A percentile compares a stretch with the other conserved stretches of the same genome.
These are phyloP conservation scores for Trypanosoma conorhini DNA, from an alignment of 208 protist genomes.

Conservation along the genomic window DNA sequence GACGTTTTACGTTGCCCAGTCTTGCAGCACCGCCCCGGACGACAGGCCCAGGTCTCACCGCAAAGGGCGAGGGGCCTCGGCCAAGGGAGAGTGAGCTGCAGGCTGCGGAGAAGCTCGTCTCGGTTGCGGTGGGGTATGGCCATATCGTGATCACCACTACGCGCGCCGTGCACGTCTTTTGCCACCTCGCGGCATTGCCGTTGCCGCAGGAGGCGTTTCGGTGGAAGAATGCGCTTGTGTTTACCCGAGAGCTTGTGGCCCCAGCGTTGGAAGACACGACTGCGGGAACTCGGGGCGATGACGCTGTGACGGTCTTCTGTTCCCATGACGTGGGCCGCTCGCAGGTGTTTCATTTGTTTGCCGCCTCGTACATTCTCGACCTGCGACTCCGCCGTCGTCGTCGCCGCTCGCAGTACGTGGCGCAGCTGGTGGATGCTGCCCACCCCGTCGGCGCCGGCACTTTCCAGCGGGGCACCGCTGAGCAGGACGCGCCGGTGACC, in stretches of 20 bases:
- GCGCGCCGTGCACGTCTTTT: slow-evolving; percentile 36
- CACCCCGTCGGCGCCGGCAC: neutral
- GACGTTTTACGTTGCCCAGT: neutral
- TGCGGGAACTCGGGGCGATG: neutral
- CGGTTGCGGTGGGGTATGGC: slow-evolving; percentile 36
- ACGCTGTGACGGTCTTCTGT: neutral
- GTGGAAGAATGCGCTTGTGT: slow-evolving; percentile 30
- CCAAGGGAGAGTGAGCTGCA: neutral
- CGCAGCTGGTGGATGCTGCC: slow-evolving; percentile 17
- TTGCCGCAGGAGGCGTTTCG: slow-evolving; percentile 23
- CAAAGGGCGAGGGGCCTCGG: neutral
- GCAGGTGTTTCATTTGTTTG: slow-evolving; percentile 23
- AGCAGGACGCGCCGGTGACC: neutral
- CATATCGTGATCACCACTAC: slow-evolving; percentile 41
- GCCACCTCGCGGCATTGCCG: slow-evolving; percentile 38
- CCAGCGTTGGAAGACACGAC: neutral
- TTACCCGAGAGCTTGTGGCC: slow-evolving; percentile 3
- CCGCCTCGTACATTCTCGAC: slow-evolving; percentile 7
- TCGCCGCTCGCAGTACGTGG: slow-evolving; percentile 13
- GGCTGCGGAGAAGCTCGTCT: slow-evolving; percentile 19
- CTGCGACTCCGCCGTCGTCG: slow-evolving; percentile 4
- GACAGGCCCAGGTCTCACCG: neutral
- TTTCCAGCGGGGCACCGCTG: neutral
- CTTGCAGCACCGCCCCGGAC: neutral
- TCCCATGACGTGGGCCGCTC: slow-evolving; percentile 7